phyloP scores from a whole-genome alignment of 2,329 filamentous ascomycete genomes.

The Leptodontidium sp. region DNA sequence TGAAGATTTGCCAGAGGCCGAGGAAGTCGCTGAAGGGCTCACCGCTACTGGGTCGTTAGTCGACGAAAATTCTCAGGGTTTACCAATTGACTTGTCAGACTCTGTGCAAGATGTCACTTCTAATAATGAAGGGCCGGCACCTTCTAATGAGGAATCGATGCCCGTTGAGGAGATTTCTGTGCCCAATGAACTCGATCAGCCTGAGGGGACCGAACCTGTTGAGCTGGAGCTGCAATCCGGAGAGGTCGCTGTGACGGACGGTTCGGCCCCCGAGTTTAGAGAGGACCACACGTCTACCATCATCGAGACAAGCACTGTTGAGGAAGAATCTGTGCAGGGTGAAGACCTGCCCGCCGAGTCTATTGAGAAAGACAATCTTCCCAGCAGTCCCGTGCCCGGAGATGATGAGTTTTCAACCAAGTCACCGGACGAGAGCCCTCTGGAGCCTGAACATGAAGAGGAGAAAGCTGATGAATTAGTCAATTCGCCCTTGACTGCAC shows the following conservation, averaged over 20 bases:
- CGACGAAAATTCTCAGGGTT: background rate
- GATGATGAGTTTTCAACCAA: too few relatives aligned
- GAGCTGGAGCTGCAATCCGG: background rate
- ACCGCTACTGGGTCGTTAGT: background rate
- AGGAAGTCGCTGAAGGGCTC: background rate
- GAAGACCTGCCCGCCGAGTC: too few relatives aligned
- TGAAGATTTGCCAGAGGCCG: too few relatives aligned
- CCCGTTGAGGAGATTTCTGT: background rate
- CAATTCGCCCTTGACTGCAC: too few relatives aligned
- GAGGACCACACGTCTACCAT: background rate
- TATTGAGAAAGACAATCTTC: too few relatives aligned
- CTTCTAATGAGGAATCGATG: background rate
- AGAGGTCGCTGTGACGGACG: background rate
- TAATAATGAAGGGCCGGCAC: background rate
- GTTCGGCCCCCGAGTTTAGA: background rate
- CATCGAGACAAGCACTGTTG: too few relatives aligned
- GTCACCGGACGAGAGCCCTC: too few relatives aligned
- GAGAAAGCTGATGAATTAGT: too few relatives aligned
- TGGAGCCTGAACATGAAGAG: too few relatives aligned
- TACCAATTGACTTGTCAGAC: background rate
- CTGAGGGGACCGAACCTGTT: background rate
- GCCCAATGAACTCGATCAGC: background rate
- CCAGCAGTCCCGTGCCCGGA: too few relatives aligned
- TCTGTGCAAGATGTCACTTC: background rate
- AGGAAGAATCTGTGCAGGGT: too few relatives aligned